phyloP scores from a whole-genome alignment of 352 stramenopile genomes.

The Phytophthora meadii region DNA sequence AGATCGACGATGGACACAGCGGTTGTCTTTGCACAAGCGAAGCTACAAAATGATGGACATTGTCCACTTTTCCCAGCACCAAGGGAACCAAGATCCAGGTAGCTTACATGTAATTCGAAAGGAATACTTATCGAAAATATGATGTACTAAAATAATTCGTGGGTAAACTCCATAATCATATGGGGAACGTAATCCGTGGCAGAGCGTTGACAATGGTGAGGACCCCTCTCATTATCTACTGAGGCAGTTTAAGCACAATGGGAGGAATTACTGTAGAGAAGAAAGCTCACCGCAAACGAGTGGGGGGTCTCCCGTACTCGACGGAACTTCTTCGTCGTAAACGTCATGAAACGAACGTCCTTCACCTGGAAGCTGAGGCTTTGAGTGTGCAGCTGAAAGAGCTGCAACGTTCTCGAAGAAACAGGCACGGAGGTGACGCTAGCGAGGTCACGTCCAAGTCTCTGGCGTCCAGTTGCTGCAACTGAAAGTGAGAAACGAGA shows the following conservation, averaged over 20 bases:
- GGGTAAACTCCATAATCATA: too few species aligned
- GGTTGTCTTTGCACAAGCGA: not conserved
- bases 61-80: not conserved
- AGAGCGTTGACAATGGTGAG: too few species aligned
- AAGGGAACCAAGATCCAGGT: not conserved
- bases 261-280: not conserved
- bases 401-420: not conserved
- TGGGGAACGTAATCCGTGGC: too few species aligned
- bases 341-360: not conserved
- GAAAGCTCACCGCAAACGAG: not conserved
- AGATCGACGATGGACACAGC: constrained; percentile 1
- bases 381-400: not conserved
- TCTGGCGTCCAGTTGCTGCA: not conserved
- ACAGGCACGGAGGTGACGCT: not conserved
- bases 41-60: constrained; percentile 11
- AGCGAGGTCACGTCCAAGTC: not conserved
- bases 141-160: too few species aligned
- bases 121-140: too few species aligned
- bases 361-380: not conserved
- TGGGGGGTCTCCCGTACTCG: not conserved
- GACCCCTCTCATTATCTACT: too few species aligned
- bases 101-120: not conserved
- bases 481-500: constrained; percentile 3
- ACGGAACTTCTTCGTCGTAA: not conserved
- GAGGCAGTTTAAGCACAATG: not conserved